Evolutionary conservation across 2,329 filamentous ascomycete genomes (phyloP).

Genomic region (Venturia pyrina): DNA sequence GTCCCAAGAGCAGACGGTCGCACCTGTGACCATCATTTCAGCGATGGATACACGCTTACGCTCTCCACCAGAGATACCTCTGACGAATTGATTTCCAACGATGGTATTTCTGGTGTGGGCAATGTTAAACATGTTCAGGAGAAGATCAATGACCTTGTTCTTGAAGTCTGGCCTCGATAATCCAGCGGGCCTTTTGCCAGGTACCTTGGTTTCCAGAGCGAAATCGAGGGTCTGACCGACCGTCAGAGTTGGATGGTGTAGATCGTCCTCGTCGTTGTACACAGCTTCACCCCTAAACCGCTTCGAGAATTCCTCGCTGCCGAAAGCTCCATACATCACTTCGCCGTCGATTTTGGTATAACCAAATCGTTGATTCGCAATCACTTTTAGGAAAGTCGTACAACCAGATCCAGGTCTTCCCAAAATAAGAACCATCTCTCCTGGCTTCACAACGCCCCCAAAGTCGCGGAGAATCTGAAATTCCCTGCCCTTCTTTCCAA

Average conservation of each 20-base stretch:
- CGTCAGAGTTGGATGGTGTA: conserved; percentile 75
- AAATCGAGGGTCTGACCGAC: conserved; percentile 83
- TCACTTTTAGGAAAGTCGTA: conserved; percentile 45
- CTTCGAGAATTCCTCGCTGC: conserved; percentile 57
- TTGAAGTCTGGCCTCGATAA: conserved; percentile 67
- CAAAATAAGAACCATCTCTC: conserved; percentile 81
- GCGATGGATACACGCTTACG: conserved; percentile 73
- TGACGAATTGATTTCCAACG: conserved; percentile 72
- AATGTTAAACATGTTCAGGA: conserved; percentile 90
- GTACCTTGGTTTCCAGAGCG: conserved; percentile 74
- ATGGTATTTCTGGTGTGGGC: conserved; percentile 73
- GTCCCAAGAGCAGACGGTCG: conserved; percentile 58
- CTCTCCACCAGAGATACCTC: conserved; percentile 72
- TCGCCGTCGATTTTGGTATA: conserved; percentile 58
- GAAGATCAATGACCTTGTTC: conserved; percentile 58
- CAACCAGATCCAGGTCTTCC: conserved; percentile 59
- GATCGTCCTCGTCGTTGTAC: conserved; percentile 79
- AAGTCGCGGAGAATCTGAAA: conserved; percentile 66
- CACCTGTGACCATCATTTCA: conserved; percentile 68
- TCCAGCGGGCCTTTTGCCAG: conserved; percentile 66
- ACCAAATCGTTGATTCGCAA: conserved; percentile 46
- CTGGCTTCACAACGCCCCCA: conserved; percentile 56
- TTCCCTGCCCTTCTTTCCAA: conserved; percentile 58
- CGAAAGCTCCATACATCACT: conserved; percentile 67
- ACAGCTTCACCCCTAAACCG: conserved; percentile 72